These are phyloP conservation scores for Xylariaceae sp. DNA, from an alignment of 2,329 filamentous ascomycete genomes.

Conservation along the genomic window DNA sequence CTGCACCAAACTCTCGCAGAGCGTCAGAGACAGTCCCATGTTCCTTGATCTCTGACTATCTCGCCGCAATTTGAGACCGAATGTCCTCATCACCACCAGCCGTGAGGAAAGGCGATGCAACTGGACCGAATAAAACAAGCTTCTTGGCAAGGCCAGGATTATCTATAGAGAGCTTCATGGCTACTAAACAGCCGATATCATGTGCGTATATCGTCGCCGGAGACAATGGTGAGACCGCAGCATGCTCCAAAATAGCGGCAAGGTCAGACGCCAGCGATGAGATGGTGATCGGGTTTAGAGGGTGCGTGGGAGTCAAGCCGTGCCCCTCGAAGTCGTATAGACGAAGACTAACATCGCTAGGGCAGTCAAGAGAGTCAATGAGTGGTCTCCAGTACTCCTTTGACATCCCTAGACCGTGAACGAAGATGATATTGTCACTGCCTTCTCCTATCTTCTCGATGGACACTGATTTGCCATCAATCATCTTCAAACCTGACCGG, in stretches of 20 bases:
- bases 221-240: not conserved
- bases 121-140: conserved; percentile 7
- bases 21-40: not conserved
- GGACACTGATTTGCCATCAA: conserved; percentile 9
- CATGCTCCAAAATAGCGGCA: conserved; percentile 1
- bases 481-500: not conserved
- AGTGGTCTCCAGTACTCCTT: conserved; percentile 14
- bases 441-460: conserved; percentile 3
- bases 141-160: conserved; percentile 2
- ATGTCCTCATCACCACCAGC: not conserved
- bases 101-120: not conserved
- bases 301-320: conserved; percentile 12
- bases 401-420: conserved; percentile 10
- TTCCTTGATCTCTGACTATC: conserved; percentile 6
- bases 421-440: conserved; percentile 9
- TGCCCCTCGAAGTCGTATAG: conserved; percentile 16
- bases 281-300: conserved; percentile 12
- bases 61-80: not conserved
- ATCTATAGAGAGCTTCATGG: conserved; percentile 4
- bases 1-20: not conserved
- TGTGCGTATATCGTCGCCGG: conserved; percentile 14
- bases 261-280: conserved; percentile 9
- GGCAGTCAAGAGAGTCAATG: conserved; percentile 1
- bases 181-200: conserved; percentile 9
- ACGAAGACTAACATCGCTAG: not conserved